phyloP scores from a whole-genome alignment of 1,139 yeast genomes.

The Candida sp. region DNA sequence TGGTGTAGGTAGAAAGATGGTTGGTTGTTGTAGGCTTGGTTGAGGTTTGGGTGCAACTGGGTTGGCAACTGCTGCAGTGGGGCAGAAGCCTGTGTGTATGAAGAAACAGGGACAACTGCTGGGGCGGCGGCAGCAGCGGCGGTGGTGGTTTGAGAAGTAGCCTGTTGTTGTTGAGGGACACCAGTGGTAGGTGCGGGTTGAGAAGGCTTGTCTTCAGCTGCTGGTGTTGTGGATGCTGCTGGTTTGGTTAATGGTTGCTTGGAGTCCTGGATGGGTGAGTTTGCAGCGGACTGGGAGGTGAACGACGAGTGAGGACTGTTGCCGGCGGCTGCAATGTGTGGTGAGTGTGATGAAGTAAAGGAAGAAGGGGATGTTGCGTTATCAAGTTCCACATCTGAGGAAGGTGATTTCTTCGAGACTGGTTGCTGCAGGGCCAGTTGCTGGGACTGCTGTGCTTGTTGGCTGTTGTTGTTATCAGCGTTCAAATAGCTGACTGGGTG shows the following conservation, averaged over 20 bases:
- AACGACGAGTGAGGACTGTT: conserved; percentile 38
- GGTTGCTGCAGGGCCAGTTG: conserved; percentile 1
- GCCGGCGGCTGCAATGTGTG: conserved; percentile 15
- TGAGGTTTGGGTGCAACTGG: conserved; percentile 20
- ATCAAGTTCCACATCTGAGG: conserved; percentile 29
- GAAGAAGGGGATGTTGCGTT: conserved; percentile 33
- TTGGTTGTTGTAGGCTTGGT: conserved; percentile 17
- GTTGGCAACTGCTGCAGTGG: conserved; percentile 20
- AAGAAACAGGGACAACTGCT: conserved; percentile 3
- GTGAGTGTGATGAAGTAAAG: conserved; percentile 27
- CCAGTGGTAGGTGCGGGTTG: conserved; percentile 14
- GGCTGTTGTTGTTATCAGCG: conserved; percentile 30
- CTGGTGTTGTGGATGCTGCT: conserved; percentile 11
- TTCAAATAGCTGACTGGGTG: conserved; percentile 51
- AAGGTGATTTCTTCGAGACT: conserved; percentile 9
- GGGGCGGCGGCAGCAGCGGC: conserved; percentile 8
- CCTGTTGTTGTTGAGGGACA: conserved; percentile 6
- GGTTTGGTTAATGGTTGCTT: conserved; percentile 12
- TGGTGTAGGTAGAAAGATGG: conserved; percentile 13
- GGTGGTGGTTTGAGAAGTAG: conserved; percentile 3
- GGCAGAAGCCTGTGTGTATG: conserved; percentile 16
- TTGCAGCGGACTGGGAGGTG: conserved; percentile 41
- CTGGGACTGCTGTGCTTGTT: conserved; percentile 3
- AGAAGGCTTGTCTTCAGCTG: conserved; percentile 5
- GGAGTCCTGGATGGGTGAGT: conserved; percentile 33